Base-by-base conservation (phyloP, 148 eudicot genomes). In the Selenicereus undatus region DNA sequence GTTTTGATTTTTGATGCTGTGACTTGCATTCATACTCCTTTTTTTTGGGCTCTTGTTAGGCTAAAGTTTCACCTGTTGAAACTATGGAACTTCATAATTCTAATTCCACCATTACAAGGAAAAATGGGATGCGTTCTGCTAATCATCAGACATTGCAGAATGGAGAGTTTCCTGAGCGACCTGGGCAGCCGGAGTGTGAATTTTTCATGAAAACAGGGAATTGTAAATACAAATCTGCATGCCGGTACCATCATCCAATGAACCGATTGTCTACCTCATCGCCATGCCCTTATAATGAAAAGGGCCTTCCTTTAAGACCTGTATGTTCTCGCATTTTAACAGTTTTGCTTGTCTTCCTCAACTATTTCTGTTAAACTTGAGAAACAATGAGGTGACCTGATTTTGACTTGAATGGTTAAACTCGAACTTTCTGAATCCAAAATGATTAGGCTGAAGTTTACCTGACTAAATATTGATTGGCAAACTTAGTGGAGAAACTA, bases 91-190 rank as follows among this genome's bases (percentile, higher is more conserved):
- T 76, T 82, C 60, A 45, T 39, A 70, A 60, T 82, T 77, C 68
- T 68, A 71, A 58, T 69, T 71, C 81, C 18, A 78, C 65, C 71
- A 70, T 79, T 50, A 56, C 32, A 56, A 82, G 81, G 76, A 80
- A 74, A 65, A 83, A 71, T 50, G 83, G 83, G 42, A 75, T 36
- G 73, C 52, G 74, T 71, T 83, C 30, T 36, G 29, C 74, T 35
- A 82, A 81, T 72, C 79, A 79, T 11, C 86, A 83, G 73, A 86
- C 65, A 50, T 29, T 73, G 81, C 84, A 79, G 32, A 72, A 78
- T 86, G 89, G 82, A 45, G 90, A 90, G 80, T 90, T 79, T 81
- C 95, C 95, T 36, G 88, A 89, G 78, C 91, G 95, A 50, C 90
- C 87, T 48, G 90, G 91, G 76, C 85, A 81, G 78, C 88, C 89